Evolutionary conservation across 768 basidiomycete genomes (phyloP).

Genomic region (Rickenella mellea): DNA sequence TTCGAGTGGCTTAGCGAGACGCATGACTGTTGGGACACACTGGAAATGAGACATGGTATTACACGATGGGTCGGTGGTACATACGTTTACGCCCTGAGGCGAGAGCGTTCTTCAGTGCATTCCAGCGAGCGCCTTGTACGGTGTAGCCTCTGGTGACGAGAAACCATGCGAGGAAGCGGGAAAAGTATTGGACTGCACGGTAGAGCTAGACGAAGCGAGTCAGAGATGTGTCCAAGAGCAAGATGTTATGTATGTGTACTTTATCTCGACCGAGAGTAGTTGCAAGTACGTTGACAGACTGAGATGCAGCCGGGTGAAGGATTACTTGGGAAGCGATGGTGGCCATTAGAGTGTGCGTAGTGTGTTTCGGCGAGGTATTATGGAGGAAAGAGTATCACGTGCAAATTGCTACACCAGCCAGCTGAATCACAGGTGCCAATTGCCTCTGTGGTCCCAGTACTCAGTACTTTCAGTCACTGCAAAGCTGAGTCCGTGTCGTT

Average conservation of each 20-base stretch:
- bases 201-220: constrained; percentile 48
- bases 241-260: constrained; percentile 30
- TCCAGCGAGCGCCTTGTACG: constrained; percentile 65
- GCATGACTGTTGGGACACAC: constrained; percentile 52
- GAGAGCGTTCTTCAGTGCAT: constrained; percentile 78
- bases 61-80: constrained; percentile 12
- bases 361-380: background rate
- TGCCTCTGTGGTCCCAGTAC: too few species aligned
- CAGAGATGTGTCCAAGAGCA: background rate
- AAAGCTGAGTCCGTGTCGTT: too few species aligned
- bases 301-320: constrained; percentile 75
- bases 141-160: constrained; percentile 61
- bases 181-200: constrained; percentile 83
- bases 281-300: constrained; percentile 63
- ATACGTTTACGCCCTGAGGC: constrained; percentile 79
- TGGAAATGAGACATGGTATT: constrained; percentile 1
- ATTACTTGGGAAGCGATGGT: constrained; percentile 64
- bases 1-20: constrained; percentile 89
- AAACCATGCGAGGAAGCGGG: constrained; percentile 84
- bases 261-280: constrained; percentile 91
- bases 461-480: too few species aligned
- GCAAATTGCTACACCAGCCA: too few species aligned
- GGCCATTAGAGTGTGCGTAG: constrained; percentile 16
- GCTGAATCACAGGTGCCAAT: too few species aligned
- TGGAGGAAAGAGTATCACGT: background rate